These are phyloP conservation scores for Russula abietina DNA, from an alignment of 768 basidiomycete species.

Conservation along the genomic window DNA sequence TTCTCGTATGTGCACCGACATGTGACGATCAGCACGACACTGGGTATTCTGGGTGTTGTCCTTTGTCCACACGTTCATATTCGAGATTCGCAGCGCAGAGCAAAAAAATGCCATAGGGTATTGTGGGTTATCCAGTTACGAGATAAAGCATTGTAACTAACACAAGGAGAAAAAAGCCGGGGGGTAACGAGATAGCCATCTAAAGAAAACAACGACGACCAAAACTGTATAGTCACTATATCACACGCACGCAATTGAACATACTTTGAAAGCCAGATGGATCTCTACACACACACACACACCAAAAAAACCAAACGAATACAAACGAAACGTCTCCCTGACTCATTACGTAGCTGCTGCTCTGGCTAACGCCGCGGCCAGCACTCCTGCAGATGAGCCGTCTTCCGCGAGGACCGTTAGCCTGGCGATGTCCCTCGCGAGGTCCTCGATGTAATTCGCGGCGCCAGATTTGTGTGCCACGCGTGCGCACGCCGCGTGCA, in stretches of 20 bases:
- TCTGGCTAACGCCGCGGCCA: conserved; percentile 15
- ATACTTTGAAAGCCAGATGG: background rate
- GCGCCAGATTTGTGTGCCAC: conserved; percentile 39
- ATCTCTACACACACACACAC: no score
- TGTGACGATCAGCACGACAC: no score
- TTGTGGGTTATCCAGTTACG: background rate
- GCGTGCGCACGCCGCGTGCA: conserved; percentile 40
- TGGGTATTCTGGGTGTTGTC: no score
- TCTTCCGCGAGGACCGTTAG: conserved; percentile 20
- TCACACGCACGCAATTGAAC: background rate
- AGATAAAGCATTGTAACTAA: background rate
- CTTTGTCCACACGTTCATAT: no score
- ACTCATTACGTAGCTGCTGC: background rate
- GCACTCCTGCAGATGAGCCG: conserved; percentile 17
- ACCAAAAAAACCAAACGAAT: background rate
- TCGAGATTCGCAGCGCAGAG: no score
- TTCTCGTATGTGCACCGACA: no score
- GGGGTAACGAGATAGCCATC: background rate
- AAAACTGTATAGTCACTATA: background rate
- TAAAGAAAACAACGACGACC: background rate
- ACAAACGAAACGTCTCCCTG: background rate
- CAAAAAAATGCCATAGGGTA: background rate
- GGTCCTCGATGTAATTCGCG: conserved; percentile 32
- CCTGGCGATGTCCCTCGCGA: conserved; percentile 26
- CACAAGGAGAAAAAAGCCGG: background rate